Base-by-base conservation (phyloP, 495 filamentous ascomycete species). In the Neurospora intermedia region DNA sequence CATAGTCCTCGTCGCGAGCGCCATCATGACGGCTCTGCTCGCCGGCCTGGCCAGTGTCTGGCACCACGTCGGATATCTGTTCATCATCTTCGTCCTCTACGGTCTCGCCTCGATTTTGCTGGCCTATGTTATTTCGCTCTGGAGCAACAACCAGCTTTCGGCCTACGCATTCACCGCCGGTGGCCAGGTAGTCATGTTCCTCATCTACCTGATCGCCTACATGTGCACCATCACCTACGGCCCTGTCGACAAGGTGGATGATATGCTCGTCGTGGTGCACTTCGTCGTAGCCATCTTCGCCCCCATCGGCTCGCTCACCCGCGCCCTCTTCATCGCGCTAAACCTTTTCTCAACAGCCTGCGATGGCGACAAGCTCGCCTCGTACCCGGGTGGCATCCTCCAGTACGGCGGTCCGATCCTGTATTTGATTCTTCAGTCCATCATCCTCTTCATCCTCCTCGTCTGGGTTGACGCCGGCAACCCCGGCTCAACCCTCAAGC, bases 341-440 rank as follows among this genome's bases (percentile, higher is more conserved):
- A 96, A 96, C 77, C 82, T 93, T 23, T 97, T 96, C 83, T 90
- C 89, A 0, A 83, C 91, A 0, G 82, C 89, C 43, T 97, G 94
- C 76, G 84, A 87, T 31, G 91, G 86, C 41, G 82, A 89, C 31
- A 46, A 84, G 18, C 80, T 92, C 31, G 88, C 89, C 15, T 81
- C 86, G 2, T 90, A 94, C 78, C 91, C 93, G 0, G 93, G 89
- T 7, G 88, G 84, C 4, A 89, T 96, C 69, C 85, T 84, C 2
- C 84, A 91, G 59, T 97, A 92, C 77, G 93, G 93, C 66, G 90
- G 90, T 0, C 92, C 93, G 4, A 93, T 97, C 70, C 78, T 92
- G 5, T 94, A 94, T 75, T 85, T 96, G 18, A 85, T 93, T 66
- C 40, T 89, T 0, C 93, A 97, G 77, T 87, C 86, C 0, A 76